A percentile compares a stretch with the other conserved stretches of the same genome.
These are phyloP conservation scores for Bullera alba DNA, from an alignment of 768 basidiomycete genomes.

Conservation along the genomic window DNA sequence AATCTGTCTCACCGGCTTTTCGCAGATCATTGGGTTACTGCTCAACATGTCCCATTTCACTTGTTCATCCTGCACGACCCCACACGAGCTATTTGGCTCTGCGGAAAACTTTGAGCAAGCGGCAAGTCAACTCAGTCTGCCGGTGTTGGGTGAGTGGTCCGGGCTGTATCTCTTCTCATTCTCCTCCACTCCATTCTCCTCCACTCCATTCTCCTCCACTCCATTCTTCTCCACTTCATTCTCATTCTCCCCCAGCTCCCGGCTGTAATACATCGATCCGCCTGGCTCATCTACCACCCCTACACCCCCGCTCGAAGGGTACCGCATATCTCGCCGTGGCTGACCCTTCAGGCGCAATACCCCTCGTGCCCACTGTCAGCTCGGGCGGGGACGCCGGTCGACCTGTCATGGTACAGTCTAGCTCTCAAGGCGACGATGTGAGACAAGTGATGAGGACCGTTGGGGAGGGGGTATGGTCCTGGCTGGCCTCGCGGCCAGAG, in stretches of 20 bases:
- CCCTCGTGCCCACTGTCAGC: constrained; percentile 70
- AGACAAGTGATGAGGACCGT: constrained; percentile 29
- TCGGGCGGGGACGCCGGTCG: constrained; percentile 61
- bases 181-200: no score
- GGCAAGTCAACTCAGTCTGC: constrained; percentile 55
- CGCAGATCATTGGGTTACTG: constrained; percentile 73
- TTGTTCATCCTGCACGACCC: constrained; percentile 63
- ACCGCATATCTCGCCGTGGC: neutral
- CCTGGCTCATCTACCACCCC: no score
- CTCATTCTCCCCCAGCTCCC: no score
- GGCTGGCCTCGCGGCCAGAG: constrained; percentile 8
- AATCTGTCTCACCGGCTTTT: constrained; percentile 2
- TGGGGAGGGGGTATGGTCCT: constrained; percentile 31
- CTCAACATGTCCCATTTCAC: constrained; percentile 83
- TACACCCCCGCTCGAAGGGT: no score
- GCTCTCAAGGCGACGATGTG: constrained; percentile 32
- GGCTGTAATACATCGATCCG: no score
- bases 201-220: no score
- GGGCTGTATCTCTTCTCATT: no score
- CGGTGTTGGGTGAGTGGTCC: constrained; percentile 55
- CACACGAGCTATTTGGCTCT: constrained; percentile 65
- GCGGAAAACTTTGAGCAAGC: constrained; percentile 59
- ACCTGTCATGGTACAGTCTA: constrained; percentile 42
- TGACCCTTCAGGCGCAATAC: constrained; percentile 53
- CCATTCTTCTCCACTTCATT: neutral